Evolutionary conservation across 2,329 filamentous ascomycete species (phyloP), one percentile per base, ranked within the genome.

Genomic region (Paecilomyces formosus): DNA sequence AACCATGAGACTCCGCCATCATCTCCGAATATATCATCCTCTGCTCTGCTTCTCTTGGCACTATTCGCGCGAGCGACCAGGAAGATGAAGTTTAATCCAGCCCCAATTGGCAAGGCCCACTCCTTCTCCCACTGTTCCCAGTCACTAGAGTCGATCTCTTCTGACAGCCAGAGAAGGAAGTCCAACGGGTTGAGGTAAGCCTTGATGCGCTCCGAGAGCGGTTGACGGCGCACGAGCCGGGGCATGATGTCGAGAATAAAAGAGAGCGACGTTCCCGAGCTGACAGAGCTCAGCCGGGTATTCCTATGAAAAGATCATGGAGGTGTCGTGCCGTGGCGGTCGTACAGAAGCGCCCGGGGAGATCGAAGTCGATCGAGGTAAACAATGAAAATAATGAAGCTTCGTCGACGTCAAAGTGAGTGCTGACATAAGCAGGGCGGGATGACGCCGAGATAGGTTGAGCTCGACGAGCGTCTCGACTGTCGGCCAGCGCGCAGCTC

Each of bases 91-190:
- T 97, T 97, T 66, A 92, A 79, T 0, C 72, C 82, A 28, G 96
- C 66, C 4, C 92, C 93, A 18, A 96, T 78, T 55, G 90, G 86
- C 4, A 86, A 84, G 26, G 90, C 89, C 72, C 90, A 88, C 35
- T 86, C 78, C 64, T 89, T 88, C 61, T 86, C 79, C 61, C 84
- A 78, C 21, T 93, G 90, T 65, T 97, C 90, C 86, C 92, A 95
- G 66, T 96, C 90, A 69, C 88, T 87, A 28, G 91, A 91, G 71
- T 97, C 92, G 60, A 99, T 83, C 76, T 96, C 90, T 72, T 97
- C 93, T 0, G 90, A 95, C 1, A 96, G 75, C 89, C 91, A 96
- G 18, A 99, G 85, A 57, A 94, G 78, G 69, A 93, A 89, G 76
- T 99, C 94, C 78, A 89, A 88, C 2, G 90, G 91, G 70, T 97